These are phyloP conservation scores for Solanum piurae DNA, from an alignment of 257 asterid genomes.

Conservation along the genomic window DNA sequence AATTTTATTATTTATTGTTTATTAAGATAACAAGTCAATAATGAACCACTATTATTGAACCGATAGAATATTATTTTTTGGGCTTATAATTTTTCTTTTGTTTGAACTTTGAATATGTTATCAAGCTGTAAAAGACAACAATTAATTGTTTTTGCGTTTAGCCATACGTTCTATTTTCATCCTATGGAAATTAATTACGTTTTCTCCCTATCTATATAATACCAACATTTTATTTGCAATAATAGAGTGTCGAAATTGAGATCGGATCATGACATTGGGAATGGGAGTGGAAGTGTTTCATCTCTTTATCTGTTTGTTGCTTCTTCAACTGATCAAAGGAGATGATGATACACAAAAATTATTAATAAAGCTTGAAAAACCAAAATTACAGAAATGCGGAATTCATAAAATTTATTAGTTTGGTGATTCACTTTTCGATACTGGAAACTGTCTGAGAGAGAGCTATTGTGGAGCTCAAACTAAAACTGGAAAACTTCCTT, in stretches of 20 bases:
- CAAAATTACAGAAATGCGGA: background rate
- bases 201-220: background rate
- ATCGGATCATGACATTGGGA: background rate
- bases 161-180: too few relatives aligned
- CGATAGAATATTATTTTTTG: too few relatives aligned
- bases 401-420: conserved; percentile 8
- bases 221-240: background rate
- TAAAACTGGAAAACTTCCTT: background rate
- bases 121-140: too few relatives aligned
- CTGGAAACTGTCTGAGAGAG: conserved; percentile 8
- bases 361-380: background rate
- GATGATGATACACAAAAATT: background rate
- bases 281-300: background rate
- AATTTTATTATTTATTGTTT: too few relatives aligned
- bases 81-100: too few relatives aligned
- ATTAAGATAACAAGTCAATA: too few relatives aligned
- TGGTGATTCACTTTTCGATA: conserved; percentile 13
- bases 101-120: too few relatives aligned
- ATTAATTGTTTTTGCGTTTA: too few relatives aligned
- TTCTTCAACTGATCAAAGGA: background rate
- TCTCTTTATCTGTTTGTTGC: background rate
- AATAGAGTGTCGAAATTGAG: too few relatives aligned
- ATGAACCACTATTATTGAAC: too few relatives aligned
- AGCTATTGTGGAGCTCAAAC: background rate
- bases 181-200: too few relatives aligned